These are phyloP conservation scores for Clathrospora elynae DNA, from an alignment of 2,329 filamentous ascomycete species.

Conservation along the genomic window DNA sequence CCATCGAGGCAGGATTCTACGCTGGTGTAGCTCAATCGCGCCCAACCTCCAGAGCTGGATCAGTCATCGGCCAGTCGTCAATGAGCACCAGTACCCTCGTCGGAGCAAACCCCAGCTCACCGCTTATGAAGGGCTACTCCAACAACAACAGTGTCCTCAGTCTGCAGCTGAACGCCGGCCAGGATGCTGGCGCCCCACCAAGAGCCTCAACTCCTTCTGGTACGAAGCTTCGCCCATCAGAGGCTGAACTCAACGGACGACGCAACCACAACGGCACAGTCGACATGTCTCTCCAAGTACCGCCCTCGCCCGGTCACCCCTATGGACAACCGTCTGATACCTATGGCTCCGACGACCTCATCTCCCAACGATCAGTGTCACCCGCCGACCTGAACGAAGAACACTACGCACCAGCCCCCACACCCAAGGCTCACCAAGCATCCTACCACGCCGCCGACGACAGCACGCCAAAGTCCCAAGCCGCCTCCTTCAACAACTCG, in stretches of 20 bases:
- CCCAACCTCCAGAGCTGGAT: slow-evolving; percentile 45
- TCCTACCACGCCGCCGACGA: slow-evolving; percentile 31
- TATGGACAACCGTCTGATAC: slow-evolving; percentile 25
- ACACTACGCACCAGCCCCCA: slow-evolving; percentile 37
- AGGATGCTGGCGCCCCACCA: slow-evolving; percentile 26
- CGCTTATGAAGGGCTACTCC: slow-evolving; percentile 40
- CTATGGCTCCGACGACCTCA: slow-evolving; percentile 37
- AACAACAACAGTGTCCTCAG: slow-evolving; percentile 42
- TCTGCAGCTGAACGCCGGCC: slow-evolving; percentile 34
- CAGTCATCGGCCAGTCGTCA: slow-evolving; percentile 30
- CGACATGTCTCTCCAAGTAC: slow-evolving; percentile 44
- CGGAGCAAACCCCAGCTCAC: slow-evolving; percentile 39
- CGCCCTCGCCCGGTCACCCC: slow-evolving; percentile 37
- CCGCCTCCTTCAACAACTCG: slow-evolving; percentile 38
- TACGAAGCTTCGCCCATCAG: slow-evolving; percentile 42
- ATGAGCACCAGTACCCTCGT: slow-evolving; percentile 46
- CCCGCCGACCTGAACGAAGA: slow-evolving; percentile 31
- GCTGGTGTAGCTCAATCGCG: slow-evolving; percentile 49
- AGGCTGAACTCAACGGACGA: slow-evolving; percentile 46
- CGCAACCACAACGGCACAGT: slow-evolving; percentile 42
- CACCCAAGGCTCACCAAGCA: slow-evolving; percentile 33
- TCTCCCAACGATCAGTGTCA: slow-evolving; percentile 31
- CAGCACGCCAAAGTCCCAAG: slow-evolving; percentile 27
- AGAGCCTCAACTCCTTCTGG: slow-evolving; percentile 31
- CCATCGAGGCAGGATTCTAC: slow-evolving; percentile 50